Conservation (phyloP, 225 moss, liverwort and hornwort species). For the Physcomitrium patens region DNA sequence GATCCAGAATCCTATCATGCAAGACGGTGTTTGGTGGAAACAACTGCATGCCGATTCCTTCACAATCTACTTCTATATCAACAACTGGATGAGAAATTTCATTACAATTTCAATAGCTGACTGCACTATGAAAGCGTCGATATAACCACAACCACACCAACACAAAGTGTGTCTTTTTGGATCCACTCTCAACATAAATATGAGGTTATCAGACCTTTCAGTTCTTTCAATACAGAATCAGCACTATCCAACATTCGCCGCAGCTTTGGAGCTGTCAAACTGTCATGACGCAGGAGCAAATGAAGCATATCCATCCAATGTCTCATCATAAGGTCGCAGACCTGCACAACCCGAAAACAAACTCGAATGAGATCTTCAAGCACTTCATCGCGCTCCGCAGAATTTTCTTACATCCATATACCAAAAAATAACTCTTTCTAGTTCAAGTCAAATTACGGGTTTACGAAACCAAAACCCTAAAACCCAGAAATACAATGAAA, state of each 20-base stretch:
- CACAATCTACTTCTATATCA: neutral
- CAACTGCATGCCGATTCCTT: neutral
- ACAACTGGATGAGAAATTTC: neutral
- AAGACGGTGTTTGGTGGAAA: too few species aligned
- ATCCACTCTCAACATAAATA: neutral
- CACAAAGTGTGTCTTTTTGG: too few species aligned
- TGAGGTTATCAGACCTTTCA: conserved; percentile 33
- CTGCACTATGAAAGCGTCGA: neutral
- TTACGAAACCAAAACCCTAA: conserved; percentile 6
- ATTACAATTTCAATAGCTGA: neutral
- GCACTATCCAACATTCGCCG: conserved; percentile 40
- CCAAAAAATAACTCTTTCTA: neutral
- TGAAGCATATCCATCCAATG: conserved; percentile 48
- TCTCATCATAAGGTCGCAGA: conserved; percentile 43
- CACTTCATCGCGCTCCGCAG: neutral
- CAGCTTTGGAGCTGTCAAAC: conserved; percentile 41
- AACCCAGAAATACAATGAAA: neutral
- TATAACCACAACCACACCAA: too few species aligned
- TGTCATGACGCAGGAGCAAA: conserved; percentile 29
- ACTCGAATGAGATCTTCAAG: neutral
- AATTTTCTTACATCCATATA: neutral
- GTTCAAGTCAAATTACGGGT: neutral
- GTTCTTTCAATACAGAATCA: conserved; percentile 30
- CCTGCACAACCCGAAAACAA: conserved; percentile 26
- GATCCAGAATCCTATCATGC: too few species aligned